Conservation (phyloP, 345 rosid genomes). For the Cardiospermum halicacabum region DNA sequence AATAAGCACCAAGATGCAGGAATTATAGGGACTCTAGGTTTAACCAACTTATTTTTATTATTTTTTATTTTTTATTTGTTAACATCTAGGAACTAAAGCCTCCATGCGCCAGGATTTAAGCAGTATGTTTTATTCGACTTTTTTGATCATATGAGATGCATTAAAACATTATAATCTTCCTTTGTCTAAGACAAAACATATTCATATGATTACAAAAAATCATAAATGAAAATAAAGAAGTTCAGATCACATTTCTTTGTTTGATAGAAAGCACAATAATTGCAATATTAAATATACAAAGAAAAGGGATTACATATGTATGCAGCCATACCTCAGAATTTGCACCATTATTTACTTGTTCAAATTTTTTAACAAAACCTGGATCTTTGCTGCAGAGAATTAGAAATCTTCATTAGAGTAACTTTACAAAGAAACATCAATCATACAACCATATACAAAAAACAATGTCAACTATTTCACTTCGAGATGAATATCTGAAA, state of each 20-base stretch:
- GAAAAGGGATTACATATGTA: not conserved
- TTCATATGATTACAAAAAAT: not conserved
- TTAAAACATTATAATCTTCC: not conserved
- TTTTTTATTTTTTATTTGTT: not conserved
- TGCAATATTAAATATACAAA: not conserved
- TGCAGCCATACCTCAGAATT: conserved; percentile 44
- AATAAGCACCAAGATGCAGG: not conserved
- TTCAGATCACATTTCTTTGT: not conserved
- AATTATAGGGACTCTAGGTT: not conserved
- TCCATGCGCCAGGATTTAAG: not conserved
- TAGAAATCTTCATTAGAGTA: conserved; percentile 11
- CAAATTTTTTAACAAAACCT: conserved; percentile 55
- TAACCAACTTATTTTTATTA: not conserved
- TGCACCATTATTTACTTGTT: conserved; percentile 34
- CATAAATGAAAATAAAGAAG: not conserved
- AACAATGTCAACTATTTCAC: not conserved
- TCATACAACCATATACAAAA: not conserved
- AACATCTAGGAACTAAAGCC: not conserved
- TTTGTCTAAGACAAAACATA: not conserved
- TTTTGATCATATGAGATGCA: not conserved
- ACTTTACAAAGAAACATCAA: not conserved
- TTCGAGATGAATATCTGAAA: not conserved
- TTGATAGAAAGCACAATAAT: not conserved
- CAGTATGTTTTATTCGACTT: not conserved
- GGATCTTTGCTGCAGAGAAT: conserved; percentile 78